Base-by-base conservation (phyloP, 305 asterid genomes). In the Fraxinus paxiana region DNA sequence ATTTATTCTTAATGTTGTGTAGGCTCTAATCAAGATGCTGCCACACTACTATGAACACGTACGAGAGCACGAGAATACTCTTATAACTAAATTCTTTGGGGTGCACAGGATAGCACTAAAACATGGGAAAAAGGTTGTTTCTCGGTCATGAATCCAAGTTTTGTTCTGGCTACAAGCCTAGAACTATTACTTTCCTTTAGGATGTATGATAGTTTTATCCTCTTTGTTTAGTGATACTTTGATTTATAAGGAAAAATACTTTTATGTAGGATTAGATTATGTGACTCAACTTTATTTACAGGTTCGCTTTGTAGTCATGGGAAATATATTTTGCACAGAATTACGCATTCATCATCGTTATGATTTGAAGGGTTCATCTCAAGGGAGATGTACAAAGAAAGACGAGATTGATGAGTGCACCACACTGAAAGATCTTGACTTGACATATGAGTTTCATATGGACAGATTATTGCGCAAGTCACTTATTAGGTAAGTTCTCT, bases 241-340 rank as follows among this genome's bases (percentile, higher is more conserved):
- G 73, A 51, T 73, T 80, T 70, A 51, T 75, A 35, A 30, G 48
- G 77, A 26, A 46, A 30, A 65, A 22, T n/a, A n/a, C 7, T 51
- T 73, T 74, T 74, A 74, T 56, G 30, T 77, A 82, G 75, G 79
- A 59, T 77, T 63, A 70, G 18, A 28, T 31, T 12, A 69, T 28
- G 41, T 67, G 43, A 75, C 65, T 73, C 37, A 26, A 56, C 84
- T 85, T 83, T 77, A 34, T 86, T 81, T 83, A 38, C 90, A 95
- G 99, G 97, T 91, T 35, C 99, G 95, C 73, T 94, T 95, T 89
- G 91, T 95, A 46, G 99, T 95, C 83, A 95, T 94, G 98, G 99
- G 99, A 84, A 95, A 95, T 84, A 95, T 95, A 97, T 94, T 95
- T 88, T 92, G 94, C 86, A 92, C 99, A 18, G 98, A 95, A 86